Evolutionary conservation across 257 asterid genomes (phyloP).

Genomic region (Gardenia jasminoides): DNA sequence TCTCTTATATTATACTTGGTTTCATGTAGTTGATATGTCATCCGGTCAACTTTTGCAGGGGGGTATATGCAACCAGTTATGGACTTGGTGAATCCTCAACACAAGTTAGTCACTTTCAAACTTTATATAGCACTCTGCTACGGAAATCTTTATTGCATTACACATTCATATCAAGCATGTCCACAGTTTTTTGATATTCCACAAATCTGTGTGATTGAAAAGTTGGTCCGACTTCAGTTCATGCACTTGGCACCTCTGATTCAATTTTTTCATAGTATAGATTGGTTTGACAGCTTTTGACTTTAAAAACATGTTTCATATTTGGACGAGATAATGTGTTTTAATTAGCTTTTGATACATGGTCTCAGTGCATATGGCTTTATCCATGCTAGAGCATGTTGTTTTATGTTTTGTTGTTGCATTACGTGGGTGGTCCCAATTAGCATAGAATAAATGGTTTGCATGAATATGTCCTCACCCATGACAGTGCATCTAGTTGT

Average conservation of each 20-base stretch:
- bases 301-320: not conserved
- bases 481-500: not conserved
- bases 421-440: not conserved
- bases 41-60: constrained; percentile 42
- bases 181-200: not conserved
- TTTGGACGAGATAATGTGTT: not conserved
- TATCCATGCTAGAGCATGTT: not conserved
- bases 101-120: constrained; percentile 64
- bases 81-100: constrained; percentile 95
- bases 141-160: not conserved
- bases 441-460: not conserved
- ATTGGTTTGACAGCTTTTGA: not conserved
- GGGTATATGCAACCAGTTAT: constrained; percentile 58
- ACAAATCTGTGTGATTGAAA: not conserved
- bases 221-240: not conserved
- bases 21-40: not conserved
- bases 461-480: not conserved
- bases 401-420: not conserved
- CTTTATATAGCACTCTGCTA: not conserved
- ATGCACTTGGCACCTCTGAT: not conserved
- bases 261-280: not conserved
- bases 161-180: not conserved
- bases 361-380: not conserved
- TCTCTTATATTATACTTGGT: not conserved
- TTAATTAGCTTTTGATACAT: not conserved